These are phyloP conservation scores for Isabelozyma rhagii DNA, from an alignment of 805 yeast species.

Conservation along the genomic window DNA sequence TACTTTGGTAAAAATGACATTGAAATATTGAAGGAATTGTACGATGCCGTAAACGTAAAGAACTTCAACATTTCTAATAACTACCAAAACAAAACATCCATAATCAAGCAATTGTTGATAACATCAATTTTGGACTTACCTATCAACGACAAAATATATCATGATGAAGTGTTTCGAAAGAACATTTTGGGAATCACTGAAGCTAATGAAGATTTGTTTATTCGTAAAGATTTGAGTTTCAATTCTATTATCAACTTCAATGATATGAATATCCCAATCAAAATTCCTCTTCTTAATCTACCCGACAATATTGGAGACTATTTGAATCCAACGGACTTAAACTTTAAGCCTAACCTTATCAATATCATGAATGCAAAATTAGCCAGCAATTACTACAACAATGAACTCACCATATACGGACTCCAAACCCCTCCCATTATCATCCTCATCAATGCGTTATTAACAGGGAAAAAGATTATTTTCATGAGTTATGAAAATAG, in stretches of 20 bases:
- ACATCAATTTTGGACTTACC: constrained; percentile 44
- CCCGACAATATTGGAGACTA: constrained; percentile 45
- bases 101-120: constrained; percentile 34
- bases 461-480: constrained; percentile 39
- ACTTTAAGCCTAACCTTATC: constrained; percentile 37
- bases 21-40: constrained; percentile 23
- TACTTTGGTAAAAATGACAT: constrained; percentile 31
- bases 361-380: constrained; percentile 33
- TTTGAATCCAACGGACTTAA: constrained; percentile 43
- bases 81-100: constrained; percentile 17
- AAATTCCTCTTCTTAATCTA: constrained; percentile 37
- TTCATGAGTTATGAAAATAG: constrained; percentile 38
- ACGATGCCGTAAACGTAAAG: constrained; percentile 29
- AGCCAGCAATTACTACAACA: constrained; percentile 31
- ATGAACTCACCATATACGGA: constrained; percentile 53
- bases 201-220: constrained; percentile 32
- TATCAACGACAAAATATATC: constrained; percentile 37
- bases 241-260: constrained; percentile 37
- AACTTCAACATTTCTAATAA: constrained; percentile 15
- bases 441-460: constrained; percentile 32
- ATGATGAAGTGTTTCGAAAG: constrained; percentile 36
- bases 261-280: constrained; percentile 43
- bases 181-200: constrained; percentile 27
- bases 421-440: constrained; percentile 47
- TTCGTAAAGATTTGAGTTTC: constrained; percentile 42